phyloP scores from a whole-genome alignment of 768 basidiomycete species.

The Sarcodon sp. region DNA sequence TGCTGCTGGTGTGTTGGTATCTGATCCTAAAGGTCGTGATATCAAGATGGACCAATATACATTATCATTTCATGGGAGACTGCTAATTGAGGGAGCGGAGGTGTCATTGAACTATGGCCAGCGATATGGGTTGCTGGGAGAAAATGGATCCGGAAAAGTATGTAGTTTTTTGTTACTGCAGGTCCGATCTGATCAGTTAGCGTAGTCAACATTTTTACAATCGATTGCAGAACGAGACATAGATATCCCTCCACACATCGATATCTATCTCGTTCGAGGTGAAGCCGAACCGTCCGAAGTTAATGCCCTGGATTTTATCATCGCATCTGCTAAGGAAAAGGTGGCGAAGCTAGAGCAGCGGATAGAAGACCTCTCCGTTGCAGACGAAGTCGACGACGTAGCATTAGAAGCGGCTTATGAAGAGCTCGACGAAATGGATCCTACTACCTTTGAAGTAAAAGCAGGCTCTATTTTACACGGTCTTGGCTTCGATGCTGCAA shows the following conservation, averaged over 20 bases:
- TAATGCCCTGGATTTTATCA: constrained; percentile 96
- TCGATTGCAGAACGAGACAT: constrained; percentile 94
- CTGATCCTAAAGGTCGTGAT: constrained; percentile 86
- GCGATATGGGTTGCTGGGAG: constrained; percentile 89
- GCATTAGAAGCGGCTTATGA: constrained; percentile 88
- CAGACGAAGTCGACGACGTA: constrained; percentile 78
- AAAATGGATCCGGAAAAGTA: constrained; percentile 99
- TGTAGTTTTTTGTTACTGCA: constrained; percentile 7
- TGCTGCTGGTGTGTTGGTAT: constrained; percentile 84
- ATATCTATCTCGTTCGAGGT: constrained; percentile 93
- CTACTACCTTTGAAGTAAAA: constrained; percentile 89
- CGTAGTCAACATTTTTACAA: constrained; percentile 88
- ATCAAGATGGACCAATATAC: constrained; percentile 96
- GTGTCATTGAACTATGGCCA: constrained; percentile 83
- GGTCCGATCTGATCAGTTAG: constrained; percentile 1
- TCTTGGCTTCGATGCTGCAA: constrained; percentile 78
- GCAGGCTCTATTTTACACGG: constrained; percentile 95
- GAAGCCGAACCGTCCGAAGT: constrained; percentile 93
- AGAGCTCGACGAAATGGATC: constrained; percentile 95
- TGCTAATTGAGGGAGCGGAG: constrained; percentile 61
- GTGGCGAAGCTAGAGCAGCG: constrained; percentile 86
- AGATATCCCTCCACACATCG: constrained; percentile 87
- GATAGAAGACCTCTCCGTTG: constrained; percentile 88
- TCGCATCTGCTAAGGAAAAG: constrained; percentile 84
- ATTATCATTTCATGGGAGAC: constrained; percentile 91